phyloP scores from a whole-genome alignment of 1,284 basidiomycete genomes.

The Heterobasidion occidentale region DNA sequence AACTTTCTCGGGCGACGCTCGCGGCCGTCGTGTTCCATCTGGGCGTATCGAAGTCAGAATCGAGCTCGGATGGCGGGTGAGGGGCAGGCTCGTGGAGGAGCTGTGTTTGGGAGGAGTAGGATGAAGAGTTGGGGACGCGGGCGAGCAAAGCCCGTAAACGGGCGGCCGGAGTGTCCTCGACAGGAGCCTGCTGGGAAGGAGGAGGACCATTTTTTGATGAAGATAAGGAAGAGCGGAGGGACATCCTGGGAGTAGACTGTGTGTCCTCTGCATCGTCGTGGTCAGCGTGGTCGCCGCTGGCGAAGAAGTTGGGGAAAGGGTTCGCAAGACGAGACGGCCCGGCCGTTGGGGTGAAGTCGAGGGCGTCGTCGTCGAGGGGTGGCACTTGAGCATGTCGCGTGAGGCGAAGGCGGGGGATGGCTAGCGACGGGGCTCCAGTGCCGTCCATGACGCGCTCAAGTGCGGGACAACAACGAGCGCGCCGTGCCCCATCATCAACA shows the following conservation, averaged over 20 bases:
- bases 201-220: conserved; percentile 13
- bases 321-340: conserved; percentile 24
- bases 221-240: conserved; percentile 20
- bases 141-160: conserved; percentile 51
- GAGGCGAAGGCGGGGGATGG: not conserved
- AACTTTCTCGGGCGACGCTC: conserved; percentile 45
- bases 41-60: conserved; percentile 52
- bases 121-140: conserved; percentile 27
- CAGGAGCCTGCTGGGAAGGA: conserved; percentile 9
- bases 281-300: conserved; percentile 20
- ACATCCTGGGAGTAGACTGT: conserved; percentile 40
- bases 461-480: not conserved
- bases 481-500: not conserved
- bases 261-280: conserved; percentile 33
- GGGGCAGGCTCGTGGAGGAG: conserved; percentile 21
- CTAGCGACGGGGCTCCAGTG: not conserved
- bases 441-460: not conserved
- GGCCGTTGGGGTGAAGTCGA: conserved; percentile 20
- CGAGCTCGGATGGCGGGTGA: conserved; percentile 40
- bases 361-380: not conserved
- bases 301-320: conserved; percentile 9
- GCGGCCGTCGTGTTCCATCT: conserved; percentile 32
- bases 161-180: conserved; percentile 36
- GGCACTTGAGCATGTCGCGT: not conserved
- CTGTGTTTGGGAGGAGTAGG: conserved; percentile 15